Evolutionary conservation across 2,329 filamentous ascomycete genomes (phyloP).

Genomic region (Lecanoromycetidae sp.): DNA sequence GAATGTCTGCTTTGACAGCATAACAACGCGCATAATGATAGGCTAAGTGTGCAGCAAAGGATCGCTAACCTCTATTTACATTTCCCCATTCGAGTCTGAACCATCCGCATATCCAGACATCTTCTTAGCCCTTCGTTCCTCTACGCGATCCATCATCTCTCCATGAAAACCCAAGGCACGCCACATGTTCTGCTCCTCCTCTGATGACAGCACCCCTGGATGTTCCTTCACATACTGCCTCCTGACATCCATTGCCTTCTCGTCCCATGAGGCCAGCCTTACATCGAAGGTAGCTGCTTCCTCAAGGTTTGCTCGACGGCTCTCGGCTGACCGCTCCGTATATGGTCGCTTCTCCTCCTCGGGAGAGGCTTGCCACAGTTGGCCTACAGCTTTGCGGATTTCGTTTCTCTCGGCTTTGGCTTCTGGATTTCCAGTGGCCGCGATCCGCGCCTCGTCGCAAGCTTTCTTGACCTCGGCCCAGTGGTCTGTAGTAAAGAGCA

Average conservation of each 20-base stretch:
- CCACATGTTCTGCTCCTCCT: conserved; percentile 19
- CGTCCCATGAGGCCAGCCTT: conserved; percentile 60
- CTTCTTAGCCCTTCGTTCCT: conserved; percentile 16
- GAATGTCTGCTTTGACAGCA: too few species aligned
- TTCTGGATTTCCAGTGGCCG: conserved; percentile 51
- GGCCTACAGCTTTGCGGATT: conserved; percentile 71
- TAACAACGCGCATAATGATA: not conserved
- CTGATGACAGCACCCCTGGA: conserved; percentile 14
- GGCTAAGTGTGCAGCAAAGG: not conserved
- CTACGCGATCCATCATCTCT: not conserved
- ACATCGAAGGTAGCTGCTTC: conserved; percentile 49
- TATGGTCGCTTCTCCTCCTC: conserved; percentile 65
- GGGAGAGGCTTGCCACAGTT: conserved; percentile 75
- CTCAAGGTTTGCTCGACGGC: conserved; percentile 53
- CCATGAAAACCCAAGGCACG: conserved; percentile 11
- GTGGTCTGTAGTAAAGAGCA: conserved; percentile 72
- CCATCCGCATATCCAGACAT: conserved; percentile 17
- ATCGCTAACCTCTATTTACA: not conserved
- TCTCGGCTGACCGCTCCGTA: conserved; percentile 57
- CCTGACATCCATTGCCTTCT: conserved; percentile 36
- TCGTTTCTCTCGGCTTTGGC: conserved; percentile 59
- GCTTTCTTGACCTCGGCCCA: conserved; percentile 51
- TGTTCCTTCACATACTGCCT: conserved; percentile 16
- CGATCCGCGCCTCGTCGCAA: conserved; percentile 56
- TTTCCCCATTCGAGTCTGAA: conserved; percentile 4